phyloP scores from a whole-genome alignment of 2,329 filamentous ascomycete species.

The Leptodontidium sp. region DNA sequence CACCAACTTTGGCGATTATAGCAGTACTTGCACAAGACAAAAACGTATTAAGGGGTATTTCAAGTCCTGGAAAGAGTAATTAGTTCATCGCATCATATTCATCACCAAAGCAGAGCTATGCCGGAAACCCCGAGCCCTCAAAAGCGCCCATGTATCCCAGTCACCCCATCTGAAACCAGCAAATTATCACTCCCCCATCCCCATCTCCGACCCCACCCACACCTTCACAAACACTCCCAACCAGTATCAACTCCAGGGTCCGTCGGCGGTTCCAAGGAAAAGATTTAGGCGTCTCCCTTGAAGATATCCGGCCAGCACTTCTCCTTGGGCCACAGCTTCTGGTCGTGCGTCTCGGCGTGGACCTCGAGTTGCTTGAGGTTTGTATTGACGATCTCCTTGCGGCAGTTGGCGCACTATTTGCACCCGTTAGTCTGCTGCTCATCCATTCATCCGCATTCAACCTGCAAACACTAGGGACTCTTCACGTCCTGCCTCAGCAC shows the following conservation, averaged over 20 bases:
- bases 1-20: neutral
- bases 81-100: slow-evolving; percentile 19
- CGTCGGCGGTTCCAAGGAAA: too few relatives aligned
- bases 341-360: slow-evolving; percentile 60
- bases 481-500: neutral
- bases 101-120: slow-evolving; percentile 16
- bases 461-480: neutral
- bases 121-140: neutral
- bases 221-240: neutral
- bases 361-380: slow-evolving; percentile 60
- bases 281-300: slow-evolving; percentile 22
- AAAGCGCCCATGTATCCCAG: slow-evolving; percentile 4
- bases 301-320: slow-evolving; percentile 62
- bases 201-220: neutral
- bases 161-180: neutral
- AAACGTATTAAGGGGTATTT: neutral
- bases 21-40: neutral
- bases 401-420: slow-evolving; percentile 58
- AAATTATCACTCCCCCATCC: neutral
- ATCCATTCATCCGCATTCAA: neutral
- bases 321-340: slow-evolving; percentile 61
- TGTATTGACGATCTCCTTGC: slow-evolving; percentile 59
- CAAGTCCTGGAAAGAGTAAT: neutral
- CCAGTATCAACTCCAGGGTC: neutral
- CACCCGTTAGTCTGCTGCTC: slow-evolving; percentile 6